Base-by-base conservation (phyloP, 2,329 filamentous ascomycete species). In the Rhynchosporium agropyri region DNA sequence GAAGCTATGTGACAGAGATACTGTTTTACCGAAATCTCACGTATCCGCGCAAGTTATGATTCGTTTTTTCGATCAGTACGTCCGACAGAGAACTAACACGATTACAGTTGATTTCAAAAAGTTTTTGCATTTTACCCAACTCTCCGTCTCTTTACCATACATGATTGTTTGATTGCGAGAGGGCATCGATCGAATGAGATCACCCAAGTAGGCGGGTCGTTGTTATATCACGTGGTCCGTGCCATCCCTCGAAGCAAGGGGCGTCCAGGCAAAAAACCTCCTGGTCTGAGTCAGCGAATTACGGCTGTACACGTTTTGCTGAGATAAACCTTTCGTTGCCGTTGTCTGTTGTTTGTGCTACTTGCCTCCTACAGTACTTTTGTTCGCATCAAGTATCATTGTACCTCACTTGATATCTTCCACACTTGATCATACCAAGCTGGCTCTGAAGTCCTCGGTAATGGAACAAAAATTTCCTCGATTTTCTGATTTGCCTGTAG, bases 401-500 rank as follows among this genome's bases (percentile, higher is more conserved):
- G 26, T 8, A 38, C 51, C 51, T 54, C 51, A 54, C 20, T 42
- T 54, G 20, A 10, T 40, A 10, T 15, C n/a, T 26, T 54, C 51
- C 6, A 54, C 20, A 15, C 5, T 15, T 15, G 8, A 9, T 29
- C 33, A 42, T 4, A 26, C 36, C 33, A 54, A 54, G 51, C 20
- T 42, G 20, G 51, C 13, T n/a, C 26, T 36, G 2, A 15, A 54
- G 10, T 6, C 20, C 15, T 29, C 15, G 20, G 15, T 5, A 15
- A 3, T 13, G 3, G 36, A 54, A 38, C 33, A 7, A 3, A 43
- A 12, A 15, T 49, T 59, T 42, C 38, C 29, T 43, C 20, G 46
- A 42, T 59, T 60, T 50, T n/a, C 46, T 31, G 46, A 51, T 9
- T 46, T 51, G 20, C 58, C 58, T 20, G 51, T 60, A 8, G 58